Evolutionary conservation across 2,329 filamentous ascomycete genomes (phyloP).

Genomic region (Metarhizium rileyi): DNA sequence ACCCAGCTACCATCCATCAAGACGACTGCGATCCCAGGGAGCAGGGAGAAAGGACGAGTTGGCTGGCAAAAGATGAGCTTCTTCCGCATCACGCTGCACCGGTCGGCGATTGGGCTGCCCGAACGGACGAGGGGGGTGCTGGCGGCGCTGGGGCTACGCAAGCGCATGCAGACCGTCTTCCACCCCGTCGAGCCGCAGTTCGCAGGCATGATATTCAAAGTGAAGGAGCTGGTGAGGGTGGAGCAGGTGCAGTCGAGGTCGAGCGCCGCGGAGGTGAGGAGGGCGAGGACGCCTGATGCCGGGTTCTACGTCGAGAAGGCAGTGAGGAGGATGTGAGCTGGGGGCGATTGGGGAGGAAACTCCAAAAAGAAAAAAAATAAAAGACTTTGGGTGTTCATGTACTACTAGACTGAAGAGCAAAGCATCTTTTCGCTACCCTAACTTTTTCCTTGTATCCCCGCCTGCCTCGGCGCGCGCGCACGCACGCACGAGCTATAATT

Average conservation of each 20-base stretch:
- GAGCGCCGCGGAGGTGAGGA: conserved; percentile 59
- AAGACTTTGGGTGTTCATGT: too few relatives aligned
- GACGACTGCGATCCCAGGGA: too few relatives aligned
- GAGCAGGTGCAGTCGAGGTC: conserved; percentile 61
- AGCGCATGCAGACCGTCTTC: conserved; percentile 80
- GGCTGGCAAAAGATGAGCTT: conserved; percentile 51
- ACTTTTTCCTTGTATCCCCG: too few relatives aligned
- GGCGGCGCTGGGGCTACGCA: conserved; percentile 73
- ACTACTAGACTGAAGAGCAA: not conserved
- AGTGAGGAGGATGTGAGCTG: conserved; percentile 15
- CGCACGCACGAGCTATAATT: too few relatives aligned
- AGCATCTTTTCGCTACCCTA: too few relatives aligned
- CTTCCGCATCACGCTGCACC: conserved; percentile 86
- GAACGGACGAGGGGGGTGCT: conserved; percentile 71
- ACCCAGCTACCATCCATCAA: too few relatives aligned
- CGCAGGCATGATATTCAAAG: conserved; percentile 85
- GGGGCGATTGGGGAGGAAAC: not conserved
- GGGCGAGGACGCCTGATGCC: conserved; percentile 60
- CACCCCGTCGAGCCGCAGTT: conserved; percentile 72
- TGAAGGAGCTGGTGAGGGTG: conserved; percentile 84
- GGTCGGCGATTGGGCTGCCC: conserved; percentile 82
- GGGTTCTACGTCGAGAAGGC: conserved; percentile 72
- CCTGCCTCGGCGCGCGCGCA: too few relatives aligned
- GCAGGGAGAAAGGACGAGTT: not conserved
- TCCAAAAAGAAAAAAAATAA: too few relatives aligned